phyloP scores from a whole-genome alignment of 1,284 basidiomycete genomes.

The Austroboletus novae-zelandiae region DNA sequence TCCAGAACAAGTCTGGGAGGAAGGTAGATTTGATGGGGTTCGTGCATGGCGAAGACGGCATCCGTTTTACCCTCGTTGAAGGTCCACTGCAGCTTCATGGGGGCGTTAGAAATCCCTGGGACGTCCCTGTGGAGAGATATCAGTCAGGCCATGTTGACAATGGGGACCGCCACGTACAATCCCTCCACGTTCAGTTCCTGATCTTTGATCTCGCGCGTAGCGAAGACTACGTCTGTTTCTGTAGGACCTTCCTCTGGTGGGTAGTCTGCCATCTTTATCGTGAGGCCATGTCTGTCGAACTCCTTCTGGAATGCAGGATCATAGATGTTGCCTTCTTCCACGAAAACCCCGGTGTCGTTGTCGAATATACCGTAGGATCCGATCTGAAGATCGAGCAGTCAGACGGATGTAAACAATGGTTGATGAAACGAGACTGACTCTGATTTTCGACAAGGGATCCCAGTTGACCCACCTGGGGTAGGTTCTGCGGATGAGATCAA shows the following conservation, averaged over 20 bases:
- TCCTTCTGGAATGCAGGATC: slow-evolving; percentile 22
- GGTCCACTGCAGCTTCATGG: slow-evolving; percentile 19
- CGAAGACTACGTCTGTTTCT: slow-evolving; percentile 24
- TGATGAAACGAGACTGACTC: slow-evolving; percentile 15
- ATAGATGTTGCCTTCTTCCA: slow-evolving; percentile 28
- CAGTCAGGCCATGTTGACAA: background rate
- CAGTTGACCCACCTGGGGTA: slow-evolving; percentile 31
- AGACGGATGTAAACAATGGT: background rate
- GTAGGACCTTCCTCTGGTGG: slow-evolving; percentile 13
- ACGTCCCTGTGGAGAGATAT: slow-evolving; percentile 4
- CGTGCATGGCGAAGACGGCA: slow-evolving; percentile 23
- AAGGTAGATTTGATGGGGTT: slow-evolving; percentile 18
- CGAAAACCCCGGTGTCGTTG: slow-evolving; percentile 18
- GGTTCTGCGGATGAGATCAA: slow-evolving; percentile 22
- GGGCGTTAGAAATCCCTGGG: slow-evolving; percentile 5
- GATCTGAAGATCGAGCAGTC: slow-evolving; percentile 16
- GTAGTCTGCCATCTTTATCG: slow-evolving; percentile 17
- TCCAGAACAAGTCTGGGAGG: slow-evolving; percentile 16
- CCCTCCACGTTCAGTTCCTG: slow-evolving; percentile 3
- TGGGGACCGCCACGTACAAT: slow-evolving; percentile 8
- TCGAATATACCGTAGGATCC: slow-evolving; percentile 27
- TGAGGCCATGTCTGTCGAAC: slow-evolving; percentile 10
- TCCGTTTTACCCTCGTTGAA: slow-evolving; percentile 18
- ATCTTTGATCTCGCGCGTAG: slow-evolving; percentile 11
- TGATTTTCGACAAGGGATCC: slow-evolving; percentile 20